Evolutionary conservation across 2,329 filamentous ascomycete species (phyloP), one percentile per base, ranked within the genome.

Genomic region (Rutstroemia sydowiana): DNA sequence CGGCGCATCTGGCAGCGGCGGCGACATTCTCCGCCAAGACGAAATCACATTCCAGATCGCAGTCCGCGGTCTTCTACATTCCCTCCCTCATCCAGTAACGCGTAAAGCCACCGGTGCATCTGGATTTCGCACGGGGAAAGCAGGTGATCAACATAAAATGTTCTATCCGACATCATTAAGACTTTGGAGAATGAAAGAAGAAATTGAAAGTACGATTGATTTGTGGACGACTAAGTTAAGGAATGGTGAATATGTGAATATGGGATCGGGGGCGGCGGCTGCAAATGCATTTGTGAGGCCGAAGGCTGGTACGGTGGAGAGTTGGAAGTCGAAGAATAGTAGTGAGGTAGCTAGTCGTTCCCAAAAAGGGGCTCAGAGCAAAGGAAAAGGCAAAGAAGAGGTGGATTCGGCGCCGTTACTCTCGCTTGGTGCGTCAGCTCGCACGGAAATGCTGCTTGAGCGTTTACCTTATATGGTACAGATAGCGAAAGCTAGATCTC

Each of bases 31-130:
- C 9, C 84, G 91, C 6, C 92, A 97, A 68, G 90, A 96, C 57
- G 93, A 98, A 65, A 91, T 98, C 65, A 84, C 87, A 21, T 97
- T 96, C 58, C 88, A 98, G 59, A 84, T 92, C 16, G 90, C 90
- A 4, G 88, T 95, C 0, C 82, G 91, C 11, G 93, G 93, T 0
- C 71, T 97, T 45, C 70, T 96, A 0, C 95, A 95, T 66, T 84
- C 83, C 9, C 76, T 98, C 2, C 93, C 93, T 1, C 80, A 80
- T 60, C 92, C 92, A 0, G 93, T 98, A 9, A 92, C 88, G 66
- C 78, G 83, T n/a, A 76, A 75, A 75, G 63, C 63, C 62, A 69
- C 64, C 61, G 71, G 63, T 56, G 57, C 57, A 5, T 50, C 41
- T 7, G 64, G 63, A 2, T 52, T 65, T 54, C 52, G 61, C 56